phyloP scores from a whole-genome alignment of 441 rosid genomes.

The Gossypium armourianum region DNA sequence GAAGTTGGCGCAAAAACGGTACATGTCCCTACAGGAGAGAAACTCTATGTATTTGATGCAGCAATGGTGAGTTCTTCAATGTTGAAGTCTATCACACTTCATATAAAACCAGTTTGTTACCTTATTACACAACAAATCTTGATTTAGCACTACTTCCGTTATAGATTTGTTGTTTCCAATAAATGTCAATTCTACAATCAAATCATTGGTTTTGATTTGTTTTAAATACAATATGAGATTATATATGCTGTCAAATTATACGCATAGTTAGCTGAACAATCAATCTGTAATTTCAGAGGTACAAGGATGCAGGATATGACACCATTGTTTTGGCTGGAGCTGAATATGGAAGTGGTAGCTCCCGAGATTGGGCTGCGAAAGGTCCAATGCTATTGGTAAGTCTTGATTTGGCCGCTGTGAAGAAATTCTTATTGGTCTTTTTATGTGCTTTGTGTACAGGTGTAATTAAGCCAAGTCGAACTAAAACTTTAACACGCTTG shows the following conservation, averaged over 20 bases:
- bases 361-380: slow-evolving; percentile 99
- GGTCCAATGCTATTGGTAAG: slow-evolving; percentile 85
- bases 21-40: slow-evolving; percentile 89
- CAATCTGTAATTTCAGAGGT: slow-evolving; percentile 42
- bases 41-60: slow-evolving; percentile 77
- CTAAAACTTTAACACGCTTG: neutral
- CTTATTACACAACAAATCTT: neutral
- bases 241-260: neutral
- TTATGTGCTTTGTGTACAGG: neutral
- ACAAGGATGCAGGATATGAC: slow-evolving; percentile 66
- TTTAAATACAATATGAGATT: neutral
- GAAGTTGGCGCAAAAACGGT: slow-evolving; percentile 89
- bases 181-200: neutral
- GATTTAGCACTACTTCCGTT: neutral
- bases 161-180: neutral
- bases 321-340: slow-evolving; percentile 89
- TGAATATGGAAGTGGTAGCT: slow-evolving; percentile 98
- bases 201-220: neutral
- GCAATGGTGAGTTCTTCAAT: slow-evolving; percentile 51
- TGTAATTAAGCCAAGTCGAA: neutral
- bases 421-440: neutral
- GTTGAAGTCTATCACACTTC: neutral
- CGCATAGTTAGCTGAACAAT: neutral
- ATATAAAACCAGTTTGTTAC: neutral
- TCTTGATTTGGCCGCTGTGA: neutral